Evolutionary conservation across 2,329 filamentous ascomycete genomes (phyloP).

Genomic region (Polychaeton citri): DNA sequence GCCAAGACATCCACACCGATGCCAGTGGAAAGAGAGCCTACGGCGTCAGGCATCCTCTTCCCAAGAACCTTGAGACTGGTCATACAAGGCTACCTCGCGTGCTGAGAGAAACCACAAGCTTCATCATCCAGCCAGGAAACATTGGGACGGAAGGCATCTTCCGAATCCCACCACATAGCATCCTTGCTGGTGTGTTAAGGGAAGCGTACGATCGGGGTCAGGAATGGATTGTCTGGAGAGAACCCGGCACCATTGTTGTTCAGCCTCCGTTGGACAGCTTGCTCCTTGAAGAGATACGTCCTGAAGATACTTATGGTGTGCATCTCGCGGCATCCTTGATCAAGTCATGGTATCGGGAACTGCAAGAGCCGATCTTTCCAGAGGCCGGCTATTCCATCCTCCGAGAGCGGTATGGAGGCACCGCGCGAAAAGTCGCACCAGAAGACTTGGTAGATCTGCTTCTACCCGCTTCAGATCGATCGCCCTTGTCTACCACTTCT

Average conservation of each 20-base stretch:
- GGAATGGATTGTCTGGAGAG: constrained; percentile 40
- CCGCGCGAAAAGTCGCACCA: constrained; percentile 24
- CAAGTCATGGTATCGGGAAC: constrained; percentile 42
- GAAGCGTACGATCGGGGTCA: constrained; percentile 44
- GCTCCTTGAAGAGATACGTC: constrained; percentile 31
- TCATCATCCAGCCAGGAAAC: constrained; percentile 35
- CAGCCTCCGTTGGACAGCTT: constrained; percentile 23
- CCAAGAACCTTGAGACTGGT: constrained; percentile 28
- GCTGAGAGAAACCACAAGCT: constrained; percentile 39
- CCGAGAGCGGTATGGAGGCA: constrained; percentile 28
- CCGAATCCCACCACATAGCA: constrained; percentile 38
- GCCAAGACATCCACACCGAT: constrained; percentile 33
- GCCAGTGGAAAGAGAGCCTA: constrained; percentile 34
- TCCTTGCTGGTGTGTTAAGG: constrained; percentile 35
- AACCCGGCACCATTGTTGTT: constrained; percentile 23
- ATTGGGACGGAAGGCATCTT: constrained; percentile 40
- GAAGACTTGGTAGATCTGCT: constrained; percentile 33
- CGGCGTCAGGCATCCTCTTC: constrained; percentile 34
- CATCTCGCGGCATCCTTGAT: constrained; percentile 40
- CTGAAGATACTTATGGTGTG: constrained; percentile 39
- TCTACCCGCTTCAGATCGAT: constrained; percentile 32
- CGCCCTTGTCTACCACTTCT: constrained; percentile 30
- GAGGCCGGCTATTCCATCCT: constrained; percentile 35
- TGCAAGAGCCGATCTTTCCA: constrained; percentile 39
- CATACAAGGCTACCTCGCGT: constrained; percentile 37